Evolutionary conservation across 23 red algal species (phyloP), one percentile per base, ranked within the genome.

Genomic region (Gracilaria domingensis): DNA sequence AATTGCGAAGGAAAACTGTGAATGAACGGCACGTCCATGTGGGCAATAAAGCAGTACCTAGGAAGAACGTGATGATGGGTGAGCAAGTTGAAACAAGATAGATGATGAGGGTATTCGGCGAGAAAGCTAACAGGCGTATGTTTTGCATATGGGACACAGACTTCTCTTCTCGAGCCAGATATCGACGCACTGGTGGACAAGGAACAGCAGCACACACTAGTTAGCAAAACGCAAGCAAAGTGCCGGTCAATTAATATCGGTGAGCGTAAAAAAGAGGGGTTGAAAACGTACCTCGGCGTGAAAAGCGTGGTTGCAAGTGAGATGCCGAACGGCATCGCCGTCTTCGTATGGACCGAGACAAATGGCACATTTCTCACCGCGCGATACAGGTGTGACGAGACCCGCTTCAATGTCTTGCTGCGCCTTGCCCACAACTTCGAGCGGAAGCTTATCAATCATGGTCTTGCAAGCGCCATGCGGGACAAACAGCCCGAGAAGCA

Each of bases 131-230:
- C 87, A 90, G 8, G 87, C 58, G 36, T 90, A 45, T 39, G 49
- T 81, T 50, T 90, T 90, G 87, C 87, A 90, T 39, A 90, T 90
- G 45, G 87, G 87, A 81, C 87, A 90, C 75, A 90, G 60, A 75
- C 87, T 90, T 71, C 74, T 78, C 87, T 79, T 90, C 28, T 81
- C 74, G 40, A 90, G 74, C 87, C 87, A 90, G 25, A 81, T 62
- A 57, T 90, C 87, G 29, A 90, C 76, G 29, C 87, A 90, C 87
- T 90, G 37, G 64, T 37, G 13, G 17, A 30, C 16, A 37, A 48
- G 18, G 35, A 82, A n/a, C 5, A 64, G 37, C 54, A 6, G 0
- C 62, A 16, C 37, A 60, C 44, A 65, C 16, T 12, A 82, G 49
- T 30, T 7, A 13, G 53, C 13, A 20, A 58, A 58, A 39, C 48